A percentile compares a stretch with the other conserved stretches of the same genome.
These are phyloP conservation scores for Herpetomonas tarakana DNA, from an alignment of 208 protist genomes.

Conservation along the genomic window DNA sequence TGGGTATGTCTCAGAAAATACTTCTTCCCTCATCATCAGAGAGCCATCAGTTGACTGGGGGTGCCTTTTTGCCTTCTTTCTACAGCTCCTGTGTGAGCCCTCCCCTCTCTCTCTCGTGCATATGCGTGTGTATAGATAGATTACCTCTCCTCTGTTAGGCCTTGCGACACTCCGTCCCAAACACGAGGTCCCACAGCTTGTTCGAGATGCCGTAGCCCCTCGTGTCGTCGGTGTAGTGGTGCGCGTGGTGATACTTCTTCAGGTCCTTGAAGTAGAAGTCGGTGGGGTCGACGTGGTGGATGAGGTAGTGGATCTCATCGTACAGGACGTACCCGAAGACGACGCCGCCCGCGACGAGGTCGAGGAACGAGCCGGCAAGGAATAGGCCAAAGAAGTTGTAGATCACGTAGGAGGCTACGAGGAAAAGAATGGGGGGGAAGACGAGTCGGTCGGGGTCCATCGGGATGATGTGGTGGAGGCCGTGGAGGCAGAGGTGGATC, in stretches of 20 bases:
- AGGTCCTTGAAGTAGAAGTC: conserved; percentile 42
- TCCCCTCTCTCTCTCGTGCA: too few species aligned
- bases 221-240: conserved; percentile 47
- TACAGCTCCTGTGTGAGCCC: too few species aligned
- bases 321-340: conserved; percentile 43
- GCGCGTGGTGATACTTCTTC: conserved; percentile 56
- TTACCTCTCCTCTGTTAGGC: conserved; percentile 3
- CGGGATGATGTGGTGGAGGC: conserved; percentile 56
- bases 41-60: too few species aligned
- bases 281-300: conserved; percentile 38
- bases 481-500: conserved; percentile 42
- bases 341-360: conserved; percentile 29
- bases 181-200: conserved; percentile 54
- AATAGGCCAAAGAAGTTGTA: conserved; percentile 29
- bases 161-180: conserved; percentile 34
- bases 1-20: too few species aligned
- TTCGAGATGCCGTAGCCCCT: conserved; percentile 37
- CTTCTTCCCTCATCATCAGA: too few species aligned
- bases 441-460: conserved; percentile 59
- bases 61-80: too few species aligned
- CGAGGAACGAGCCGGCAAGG: conserved; percentile 36
- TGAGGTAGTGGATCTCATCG: conserved; percentile 43
- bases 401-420: conserved; percentile 22
- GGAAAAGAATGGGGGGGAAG: conserved; percentile 41
- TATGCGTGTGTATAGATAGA: too few species aligned